Conservation (phyloP, 208 protist species). For the Wallacemonas sp. region DNA sequence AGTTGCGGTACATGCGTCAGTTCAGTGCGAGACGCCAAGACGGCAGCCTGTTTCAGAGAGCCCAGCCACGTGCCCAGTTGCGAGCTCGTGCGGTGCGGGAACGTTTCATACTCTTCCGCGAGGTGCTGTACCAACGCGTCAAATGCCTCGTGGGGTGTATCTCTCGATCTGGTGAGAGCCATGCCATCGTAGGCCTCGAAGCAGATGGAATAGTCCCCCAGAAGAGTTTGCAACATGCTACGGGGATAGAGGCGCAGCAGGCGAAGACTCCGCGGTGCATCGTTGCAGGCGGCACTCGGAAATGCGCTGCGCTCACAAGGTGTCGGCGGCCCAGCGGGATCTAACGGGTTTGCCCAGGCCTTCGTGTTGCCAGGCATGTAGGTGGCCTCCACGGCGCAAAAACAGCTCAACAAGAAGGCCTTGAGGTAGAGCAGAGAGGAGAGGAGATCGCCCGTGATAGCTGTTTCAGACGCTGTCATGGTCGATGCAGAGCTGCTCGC, state of each 20-base stretch:
- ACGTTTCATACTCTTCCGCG: background rate
- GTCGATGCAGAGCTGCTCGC: background rate
- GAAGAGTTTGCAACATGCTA: background rate
- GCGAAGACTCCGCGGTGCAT: background rate
- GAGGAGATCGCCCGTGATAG: constrained; percentile 15
- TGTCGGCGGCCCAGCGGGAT: background rate
- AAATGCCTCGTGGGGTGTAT: background rate
- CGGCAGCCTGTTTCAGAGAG: background rate
- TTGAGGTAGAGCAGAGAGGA: constrained; percentile 46
- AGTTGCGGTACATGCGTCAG: constrained; percentile 3
- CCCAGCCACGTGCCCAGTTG: background rate
- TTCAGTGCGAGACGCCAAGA: background rate
- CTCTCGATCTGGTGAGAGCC: too few relatives aligned
- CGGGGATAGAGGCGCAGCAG: constrained; percentile 3
- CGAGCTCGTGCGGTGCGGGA: background rate
- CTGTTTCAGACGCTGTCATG: background rate
- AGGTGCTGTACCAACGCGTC: background rate
- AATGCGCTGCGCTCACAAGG: background rate
- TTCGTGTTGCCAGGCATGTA: constrained; percentile 16
- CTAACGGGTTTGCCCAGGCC: constrained; percentile 4
- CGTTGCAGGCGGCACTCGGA: background rate
- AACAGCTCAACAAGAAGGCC: constrained; percentile 42
- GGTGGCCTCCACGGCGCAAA: constrained; percentile 35
- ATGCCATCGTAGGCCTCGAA: too few relatives aligned
- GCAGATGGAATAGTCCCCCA: too few relatives aligned